Evolutionary conservation across 495 filamentous ascomycete species (phyloP).

Genomic region (Xylaria longipes): DNA sequence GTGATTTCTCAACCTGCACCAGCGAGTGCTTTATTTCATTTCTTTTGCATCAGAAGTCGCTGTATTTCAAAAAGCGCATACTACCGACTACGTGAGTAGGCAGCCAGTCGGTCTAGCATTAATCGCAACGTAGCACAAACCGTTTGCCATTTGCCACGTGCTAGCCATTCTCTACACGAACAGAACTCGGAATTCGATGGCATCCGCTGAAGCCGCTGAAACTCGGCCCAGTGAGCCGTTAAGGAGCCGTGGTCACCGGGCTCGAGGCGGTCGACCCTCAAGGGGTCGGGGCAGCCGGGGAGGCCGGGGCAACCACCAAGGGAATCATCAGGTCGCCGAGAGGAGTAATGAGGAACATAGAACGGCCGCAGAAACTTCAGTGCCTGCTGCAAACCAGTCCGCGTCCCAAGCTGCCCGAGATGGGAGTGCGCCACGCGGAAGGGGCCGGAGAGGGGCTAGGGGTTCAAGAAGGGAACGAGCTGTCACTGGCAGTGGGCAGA

Average conservation of each 20-base stretch:
- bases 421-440: conserved; percentile 19
- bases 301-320: conserved; percentile 40
- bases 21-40: background rate
- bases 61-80: conserved; percentile 62
- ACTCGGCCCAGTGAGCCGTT: conserved; percentile 14
- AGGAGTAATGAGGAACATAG: conserved; percentile 20
- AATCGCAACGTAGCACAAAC: background rate
- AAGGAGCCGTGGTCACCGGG: conserved; percentile 26
- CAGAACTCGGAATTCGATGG: conserved; percentile 22
- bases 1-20: background rate
- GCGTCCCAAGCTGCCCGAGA: conserved; percentile 6
- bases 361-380: background rate
- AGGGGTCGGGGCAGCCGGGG: conserved; percentile 28
- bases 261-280: conserved; percentile 34
- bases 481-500: conserved; percentile 32
- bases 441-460: conserved; percentile 44
- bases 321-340: conserved; percentile 22
- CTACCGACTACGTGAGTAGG: background rate
- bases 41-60: conserved; percentile 50
- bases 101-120: background rate
- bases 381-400: background rate
- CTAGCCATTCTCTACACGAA: background rate
- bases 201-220: conserved; percentile 21
- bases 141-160: background rate
- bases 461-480: conserved; percentile 44